Conservation (phyloP, 1,139 yeast genomes). For the Meyerozyma guilliermondii region DNA sequence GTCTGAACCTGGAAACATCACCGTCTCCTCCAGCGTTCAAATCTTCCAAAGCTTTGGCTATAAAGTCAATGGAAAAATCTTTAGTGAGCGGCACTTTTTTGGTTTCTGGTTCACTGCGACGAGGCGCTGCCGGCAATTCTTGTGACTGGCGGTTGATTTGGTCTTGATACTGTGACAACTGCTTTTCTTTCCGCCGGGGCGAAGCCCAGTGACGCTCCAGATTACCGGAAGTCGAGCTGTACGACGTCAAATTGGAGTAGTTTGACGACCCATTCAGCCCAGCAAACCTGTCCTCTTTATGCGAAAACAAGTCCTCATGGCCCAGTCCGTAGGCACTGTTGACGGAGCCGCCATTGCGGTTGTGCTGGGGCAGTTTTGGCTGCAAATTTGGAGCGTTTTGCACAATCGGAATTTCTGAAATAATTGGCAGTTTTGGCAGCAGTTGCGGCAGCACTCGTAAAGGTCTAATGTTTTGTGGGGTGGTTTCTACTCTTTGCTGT, state of each 20-base stretch:
- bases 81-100: constrained; percentile 32
- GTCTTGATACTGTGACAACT: constrained; percentile 34
- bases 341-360: background rate
- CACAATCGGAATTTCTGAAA: no score
- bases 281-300: constrained; percentile 12
- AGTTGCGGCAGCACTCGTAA: background rate
- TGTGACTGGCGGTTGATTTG: constrained; percentile 34
- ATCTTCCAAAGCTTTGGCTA: constrained; percentile 60
- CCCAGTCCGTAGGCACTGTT: background rate
- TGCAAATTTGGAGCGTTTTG: background rate
- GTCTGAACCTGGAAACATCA: constrained; percentile 41
- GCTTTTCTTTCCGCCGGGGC: constrained; percentile 39
- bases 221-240: constrained; percentile 25
- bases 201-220: constrained; percentile 50
- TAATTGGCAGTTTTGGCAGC: background rate
- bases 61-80: constrained; percentile 45
- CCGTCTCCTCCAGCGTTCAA: constrained; percentile 64
- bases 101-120: constrained; percentile 12
- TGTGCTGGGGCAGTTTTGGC: background rate
- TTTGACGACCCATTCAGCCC: constrained; percentile 32
- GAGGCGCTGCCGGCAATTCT: constrained; percentile 17
- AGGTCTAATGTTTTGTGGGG: background rate
- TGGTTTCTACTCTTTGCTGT: constrained; percentile 18
- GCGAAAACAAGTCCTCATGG: constrained; percentile 28
- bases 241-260: constrained; percentile 47